Evolutionary conservation across 2,329 filamentous ascomycete genomes (phyloP), one percentile per base, ranked within the genome.

Genomic region (Exophiala sideris): DNA sequence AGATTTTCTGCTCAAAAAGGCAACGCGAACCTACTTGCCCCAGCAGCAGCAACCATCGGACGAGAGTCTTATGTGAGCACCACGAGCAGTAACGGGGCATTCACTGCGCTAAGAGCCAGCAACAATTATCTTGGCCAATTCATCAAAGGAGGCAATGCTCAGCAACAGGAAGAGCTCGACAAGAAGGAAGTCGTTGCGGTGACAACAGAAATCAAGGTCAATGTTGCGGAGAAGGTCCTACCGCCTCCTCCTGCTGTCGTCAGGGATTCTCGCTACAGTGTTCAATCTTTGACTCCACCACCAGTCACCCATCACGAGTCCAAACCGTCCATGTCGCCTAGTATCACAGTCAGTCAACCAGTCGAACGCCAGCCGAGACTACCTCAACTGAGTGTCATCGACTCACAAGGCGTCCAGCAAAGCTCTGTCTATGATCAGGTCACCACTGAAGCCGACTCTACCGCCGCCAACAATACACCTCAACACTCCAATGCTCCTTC

Each of bases 111-210:
- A 44, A 60, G 67, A 48, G 66, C 65, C 48, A 71, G 69, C 62
- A 71, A 72, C 55, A 69, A 71, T 53, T 71, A 71, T 50, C 67
- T 72, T 7, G 67, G 67, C 14, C 62, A 66, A 24, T 66, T 68
- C 61, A 68, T 76, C 64, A 66, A 71, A 61, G 55, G 67, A 41
- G 61, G 65, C 20, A 56, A 66, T 29, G 56, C 65, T 48, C 38
- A 24, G 41, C 50, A 41, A 36, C 45, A 60, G 18, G 21, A 49
- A 40, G 50, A 60, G 33, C 16, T 36, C 5, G 12, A 11, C 24
- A 49, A 58, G n/a, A 56, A 54, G n/a, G 59, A 53, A 42, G 45
- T 47, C 34, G 52, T 41, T 53, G 29, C 50, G 35, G 46, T 64
- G 57, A 48, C 55, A 11, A 57, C 55, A 16, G 59, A 62, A 24